These are phyloP conservation scores for Epicoccum sorghinum DNA, from an alignment of 2,329 filamentous ascomycete species.

Conservation along the genomic window DNA sequence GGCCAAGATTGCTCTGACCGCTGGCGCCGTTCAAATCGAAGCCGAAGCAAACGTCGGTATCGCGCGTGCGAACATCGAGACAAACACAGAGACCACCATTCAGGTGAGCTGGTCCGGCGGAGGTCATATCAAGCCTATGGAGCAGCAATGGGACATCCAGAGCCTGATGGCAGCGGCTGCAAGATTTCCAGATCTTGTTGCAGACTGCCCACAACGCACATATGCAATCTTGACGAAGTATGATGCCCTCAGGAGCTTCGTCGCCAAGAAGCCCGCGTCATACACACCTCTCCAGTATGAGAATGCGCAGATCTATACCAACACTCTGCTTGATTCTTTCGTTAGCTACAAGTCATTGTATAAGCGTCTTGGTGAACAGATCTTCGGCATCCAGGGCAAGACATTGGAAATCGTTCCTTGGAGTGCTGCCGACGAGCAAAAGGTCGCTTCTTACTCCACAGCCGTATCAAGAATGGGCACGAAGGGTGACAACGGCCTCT, in stretches of 20 bases:
- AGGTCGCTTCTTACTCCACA: background rate
- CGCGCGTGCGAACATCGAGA: slow-evolving; percentile 4
- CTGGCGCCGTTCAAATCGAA: background rate
- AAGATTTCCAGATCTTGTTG: slow-evolving; percentile 14
- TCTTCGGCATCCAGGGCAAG: background rate
- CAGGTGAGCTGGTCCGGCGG: slow-evolving; percentile 21
- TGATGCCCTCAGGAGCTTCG: slow-evolving; percentile 11
- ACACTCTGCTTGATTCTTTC: slow-evolving; percentile 14
- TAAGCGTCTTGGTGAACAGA: background rate
- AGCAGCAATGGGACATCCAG: slow-evolving; percentile 8
- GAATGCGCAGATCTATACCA: slow-evolving; percentile 14
- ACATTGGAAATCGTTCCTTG: background rate
- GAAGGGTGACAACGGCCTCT: background rate
- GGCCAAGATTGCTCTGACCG: slow-evolving; percentile 8
- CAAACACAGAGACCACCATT: slow-evolving; percentile 16
- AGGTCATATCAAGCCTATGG: slow-evolving; percentile 18
- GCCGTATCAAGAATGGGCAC: background rate
- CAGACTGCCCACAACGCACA: slow-evolving; percentile 14
- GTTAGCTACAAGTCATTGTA: slow-evolving; percentile 20
- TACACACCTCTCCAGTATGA: slow-evolving; percentile 16
- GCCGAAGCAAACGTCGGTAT: slow-evolving; percentile 7
- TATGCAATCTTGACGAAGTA: slow-evolving; percentile 20
- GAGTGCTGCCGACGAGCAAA: background rate
- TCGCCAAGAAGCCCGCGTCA: background rate
- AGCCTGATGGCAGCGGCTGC: background rate